Base-by-base conservation (phyloP, 2,329 filamentous ascomycete species). In the Biscogniauxia mediterranea region DNA sequence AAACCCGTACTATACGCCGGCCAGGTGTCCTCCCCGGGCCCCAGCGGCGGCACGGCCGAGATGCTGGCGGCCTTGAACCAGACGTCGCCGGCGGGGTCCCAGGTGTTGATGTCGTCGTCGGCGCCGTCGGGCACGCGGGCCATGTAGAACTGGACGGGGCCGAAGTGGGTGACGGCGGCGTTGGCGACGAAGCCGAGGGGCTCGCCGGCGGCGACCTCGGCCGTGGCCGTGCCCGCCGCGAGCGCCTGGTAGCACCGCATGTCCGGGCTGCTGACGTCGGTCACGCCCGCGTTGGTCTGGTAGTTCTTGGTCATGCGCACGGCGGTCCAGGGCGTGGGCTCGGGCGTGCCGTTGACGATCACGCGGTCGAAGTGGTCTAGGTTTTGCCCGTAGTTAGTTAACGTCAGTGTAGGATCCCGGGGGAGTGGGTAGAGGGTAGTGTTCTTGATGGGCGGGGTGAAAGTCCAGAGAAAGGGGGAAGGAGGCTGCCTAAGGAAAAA, bases 141-240 rank as follows among this genome's bases (percentile, higher is more conserved):
- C 71, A 74, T 74, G 69, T 75, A 74, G 66, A 74, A 73, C 65
- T 71, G 68, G 8, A 72, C 69, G 15, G 73, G 73, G 7, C 73
- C 73, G 62, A 69, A 69, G 61, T 74, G 72, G 9, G 70, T 72
- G 32, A 74, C 66, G 53, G 66, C 66, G 21, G 68, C 65, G 52
- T 68, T 65, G 56, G 72, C 71, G 2, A 70, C 66, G 63, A 64
- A 72, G 23, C 73, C 73, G 5, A 75, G 66, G 15, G 61, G 66
- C 2, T 64, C 63, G 56, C 73, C 73, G 3, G 73, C 73, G 8
- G 68, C 65, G 0, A 74, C 63, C 6, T 67, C 70, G 1, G 70
- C 71, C 17, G 65, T 67, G 11, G 32, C 60, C 1, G 60, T 69
- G 17, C 68, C 70, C 1, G 69, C 52, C 8, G n/a, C n/a, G n/a